Evolutionary conservation across 1,139 yeast genomes (phyloP), one percentile per base, ranked within the genome.

Genomic region (Geotrichum phurueaensis): DNA sequence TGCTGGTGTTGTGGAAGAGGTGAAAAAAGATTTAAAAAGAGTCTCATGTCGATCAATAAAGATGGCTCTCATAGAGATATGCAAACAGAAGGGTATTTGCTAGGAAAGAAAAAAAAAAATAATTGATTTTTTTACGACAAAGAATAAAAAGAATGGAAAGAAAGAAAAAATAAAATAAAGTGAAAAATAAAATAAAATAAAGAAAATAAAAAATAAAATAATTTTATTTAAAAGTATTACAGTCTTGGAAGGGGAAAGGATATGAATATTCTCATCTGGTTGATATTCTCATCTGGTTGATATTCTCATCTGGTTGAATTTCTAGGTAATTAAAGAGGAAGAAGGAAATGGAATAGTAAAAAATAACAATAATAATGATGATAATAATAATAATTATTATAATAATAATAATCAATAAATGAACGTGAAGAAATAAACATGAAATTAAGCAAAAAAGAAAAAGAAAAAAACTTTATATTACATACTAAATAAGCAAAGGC

Each of bases 141-240:
- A 33, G 39, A 10, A 2, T 4, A 33, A 12, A 10, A 33, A 33
- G 7, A 4, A 33, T 13, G 20, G 2, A 18, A 25, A 18, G 25
- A 23, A 1, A 27, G 25, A 20, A 27, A 36, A 18, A n/a, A n/a
- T 3, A 15, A 20, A 39, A 18, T 1, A 31, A 33, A 29, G n/a
- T n/a, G n/a, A n/a, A 47, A 18, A 29, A 39, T 22, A 53, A 33
- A 22, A 31, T 18, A 29, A 23, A 9, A n/a, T 39, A 22, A 4
- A 15, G 23, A 29, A 31, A 23, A 20, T 43, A 45, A 18, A 52
- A 13, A 55, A 25, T 1, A 54, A 58, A 57, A 54, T 54, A n/a
- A 15, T n/a, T 13, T 23, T 39, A 6, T 39, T 18, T 15, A 13
- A 13, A 36, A 18, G 1, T 20, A 27, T 55, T n/a, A n/a, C 7